These are phyloP conservation scores for Rhododendron mucronatum DNA, from an alignment of 148 eudicot species.

Conservation along the genomic window DNA sequence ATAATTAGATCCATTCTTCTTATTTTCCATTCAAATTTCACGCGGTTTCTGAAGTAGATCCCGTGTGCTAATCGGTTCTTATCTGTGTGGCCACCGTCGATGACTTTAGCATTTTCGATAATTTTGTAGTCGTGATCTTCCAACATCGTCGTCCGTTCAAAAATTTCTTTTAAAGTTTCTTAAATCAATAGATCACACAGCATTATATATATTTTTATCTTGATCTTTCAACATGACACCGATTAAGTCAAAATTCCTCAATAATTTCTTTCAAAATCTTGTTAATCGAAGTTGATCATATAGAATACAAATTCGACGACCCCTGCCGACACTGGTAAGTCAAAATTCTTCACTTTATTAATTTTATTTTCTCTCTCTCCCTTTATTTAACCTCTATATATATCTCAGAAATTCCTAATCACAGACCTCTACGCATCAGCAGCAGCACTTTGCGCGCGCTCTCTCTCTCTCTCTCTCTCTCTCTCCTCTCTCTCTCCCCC, in stretches of 20 bases:
- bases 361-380: not conserved
- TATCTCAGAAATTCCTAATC: not conserved
- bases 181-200: too few relatives aligned
- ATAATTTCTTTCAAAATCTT: too few relatives aligned
- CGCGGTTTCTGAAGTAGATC: fast-evolving
- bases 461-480: not conserved
- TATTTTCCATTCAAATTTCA: too few relatives aligned
- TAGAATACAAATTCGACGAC: not conserved
- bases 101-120: too few relatives aligned
- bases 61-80: fast-evolving
- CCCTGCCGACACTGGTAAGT: not conserved
- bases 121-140: too few relatives aligned
- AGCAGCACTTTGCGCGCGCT: not conserved
- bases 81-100: too few relatives aligned
- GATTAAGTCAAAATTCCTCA: too few relatives aligned
- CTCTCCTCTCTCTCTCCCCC: not conserved
- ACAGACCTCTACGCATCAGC: not conserved
- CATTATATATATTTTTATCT: not conserved
- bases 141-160: too few relatives aligned
- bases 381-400: not conserved
- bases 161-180: too few relatives aligned
- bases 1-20: too few relatives aligned
- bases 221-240: not conserved
- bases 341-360: not conserved
- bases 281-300: too few relatives aligned